Conservation (phyloP, 2,329 filamentous ascomycete species). For the Cryphonectria naterciae region DNA sequence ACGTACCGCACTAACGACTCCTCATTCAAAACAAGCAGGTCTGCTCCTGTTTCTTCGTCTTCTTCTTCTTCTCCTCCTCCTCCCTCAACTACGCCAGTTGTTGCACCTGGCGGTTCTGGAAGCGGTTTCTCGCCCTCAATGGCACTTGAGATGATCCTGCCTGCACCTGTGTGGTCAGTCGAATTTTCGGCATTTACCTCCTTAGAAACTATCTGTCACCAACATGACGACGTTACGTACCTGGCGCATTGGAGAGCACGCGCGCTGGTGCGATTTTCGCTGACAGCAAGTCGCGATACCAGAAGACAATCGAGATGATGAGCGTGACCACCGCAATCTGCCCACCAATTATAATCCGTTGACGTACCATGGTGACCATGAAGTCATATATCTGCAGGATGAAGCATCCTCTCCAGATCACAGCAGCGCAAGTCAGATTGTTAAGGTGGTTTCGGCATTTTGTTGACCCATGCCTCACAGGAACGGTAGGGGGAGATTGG, state of each 20-base stretch:
- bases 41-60: neutral
- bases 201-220: neutral
- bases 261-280: neutral
- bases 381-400: neutral
- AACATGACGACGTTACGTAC: neutral
- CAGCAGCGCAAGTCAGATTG: neutral
- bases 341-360: neutral
- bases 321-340: neutral
- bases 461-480: neutral
- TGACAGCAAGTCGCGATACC: neutral
- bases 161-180: neutral
- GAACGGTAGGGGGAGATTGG: neutral
- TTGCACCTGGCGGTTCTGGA: neutral
- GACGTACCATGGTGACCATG: neutral
- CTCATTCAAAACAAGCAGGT: neutral
- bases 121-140: neutral
- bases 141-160: neutral
- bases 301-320: neutral
- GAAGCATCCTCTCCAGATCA: neutral
- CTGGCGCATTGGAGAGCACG: neutral
- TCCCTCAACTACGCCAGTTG: neutral
- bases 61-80: neutral
- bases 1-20: neutral
- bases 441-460: neutral
- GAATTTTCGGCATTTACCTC: neutral